These are phyloP conservation scores for Rachicladosporium sp. DNA, from an alignment of 2,329 filamentous ascomycete genomes.

Conservation along the genomic window DNA sequence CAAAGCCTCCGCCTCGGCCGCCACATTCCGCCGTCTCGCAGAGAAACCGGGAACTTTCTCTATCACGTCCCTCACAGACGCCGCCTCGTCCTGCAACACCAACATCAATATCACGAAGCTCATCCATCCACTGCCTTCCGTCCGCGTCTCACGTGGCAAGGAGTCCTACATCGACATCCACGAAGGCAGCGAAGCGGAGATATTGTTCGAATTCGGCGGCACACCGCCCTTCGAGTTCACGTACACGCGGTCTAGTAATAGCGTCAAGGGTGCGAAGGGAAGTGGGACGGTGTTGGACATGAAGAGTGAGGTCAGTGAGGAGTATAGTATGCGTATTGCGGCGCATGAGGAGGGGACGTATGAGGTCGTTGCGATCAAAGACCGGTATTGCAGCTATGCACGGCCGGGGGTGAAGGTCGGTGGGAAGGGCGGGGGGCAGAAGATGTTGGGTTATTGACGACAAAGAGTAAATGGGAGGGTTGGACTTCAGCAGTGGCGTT, in stretches of 20 bases:
- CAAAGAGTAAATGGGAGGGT: too few relatives aligned
- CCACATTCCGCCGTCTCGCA: constrained; percentile 83
- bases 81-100: constrained; percentile 76
- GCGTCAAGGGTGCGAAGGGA: constrained; percentile 52
- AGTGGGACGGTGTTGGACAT: constrained; percentile 77
- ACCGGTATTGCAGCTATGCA: constrained; percentile 74
- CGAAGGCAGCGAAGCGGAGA: constrained; percentile 86
- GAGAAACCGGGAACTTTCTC: constrained; percentile 81
- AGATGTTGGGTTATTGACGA: constrained; percentile 7
- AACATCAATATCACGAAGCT: constrained; percentile 64
- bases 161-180: constrained; percentile 83
- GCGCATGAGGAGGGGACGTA: constrained; percentile 93
- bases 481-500: too few relatives aligned
- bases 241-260: constrained; percentile 82
- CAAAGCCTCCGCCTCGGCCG: constrained; percentile 67
- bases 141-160: constrained; percentile 74
- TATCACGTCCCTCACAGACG: constrained; percentile 78
- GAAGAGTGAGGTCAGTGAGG: constrained; percentile 71
- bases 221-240: constrained; percentile 96
- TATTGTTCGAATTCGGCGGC: constrained; percentile 89
- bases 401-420: constrained; percentile 10
- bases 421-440: constrained; percentile 9
- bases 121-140: constrained; percentile 86
- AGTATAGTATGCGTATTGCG: constrained; percentile 67
- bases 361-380: constrained; percentile 92